A percentile compares a stretch with the other conserved stretches of the same genome.
Conservation (phyloP, 2,329 filamentous ascomycete species). For the Aureobasidium musti region DNA sequence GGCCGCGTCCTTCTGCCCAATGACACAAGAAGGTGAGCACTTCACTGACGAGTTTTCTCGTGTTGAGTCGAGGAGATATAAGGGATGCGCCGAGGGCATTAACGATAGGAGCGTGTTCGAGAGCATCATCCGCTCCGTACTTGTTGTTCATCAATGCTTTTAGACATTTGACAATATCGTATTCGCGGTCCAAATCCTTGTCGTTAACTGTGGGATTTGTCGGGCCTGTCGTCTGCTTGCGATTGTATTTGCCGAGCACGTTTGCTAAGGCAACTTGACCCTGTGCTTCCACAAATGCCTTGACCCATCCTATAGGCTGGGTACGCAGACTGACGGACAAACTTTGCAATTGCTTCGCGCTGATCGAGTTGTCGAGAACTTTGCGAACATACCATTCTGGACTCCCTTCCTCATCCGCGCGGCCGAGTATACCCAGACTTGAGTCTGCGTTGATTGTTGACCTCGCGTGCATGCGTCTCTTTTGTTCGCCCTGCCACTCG, state of each 20-base stretch:
- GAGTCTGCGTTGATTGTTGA: constrained; percentile 66
- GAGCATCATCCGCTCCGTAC: constrained; percentile 93
- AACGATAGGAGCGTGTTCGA: constrained; percentile 86
- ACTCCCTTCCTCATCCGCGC: constrained; percentile 90
- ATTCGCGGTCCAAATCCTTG: constrained; percentile 85
- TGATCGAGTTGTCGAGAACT: constrained; percentile 93
- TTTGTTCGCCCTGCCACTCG: constrained; percentile 93
- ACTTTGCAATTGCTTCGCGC: constrained; percentile 86
- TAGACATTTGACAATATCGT: constrained; percentile 96
- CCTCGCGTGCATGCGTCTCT: constrained; percentile 73
- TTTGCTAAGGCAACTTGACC: constrained; percentile 95
- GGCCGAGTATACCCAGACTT: constrained; percentile 68
- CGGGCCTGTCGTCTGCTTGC: constrained; percentile 74
- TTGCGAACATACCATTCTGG: constrained; percentile 98
- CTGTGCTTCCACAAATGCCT: constrained; percentile 93
- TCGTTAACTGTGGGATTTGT: constrained; percentile 64
- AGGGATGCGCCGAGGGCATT: constrained; percentile 83
- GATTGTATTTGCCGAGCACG: constrained; percentile 89
- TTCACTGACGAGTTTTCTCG: constrained; percentile 91
- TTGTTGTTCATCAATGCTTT: constrained; percentile 99
- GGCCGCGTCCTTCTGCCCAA: constrained; percentile 85
- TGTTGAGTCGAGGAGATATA: constrained; percentile 84
- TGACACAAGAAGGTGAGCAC: constrained; percentile 95
- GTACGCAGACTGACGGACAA: constrained; percentile 92
- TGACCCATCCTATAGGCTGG: constrained; percentile 96